These are phyloP conservation scores for Breynia disticha DNA, from an alignment of 441 rosid genomes.

Conservation along the genomic window DNA sequence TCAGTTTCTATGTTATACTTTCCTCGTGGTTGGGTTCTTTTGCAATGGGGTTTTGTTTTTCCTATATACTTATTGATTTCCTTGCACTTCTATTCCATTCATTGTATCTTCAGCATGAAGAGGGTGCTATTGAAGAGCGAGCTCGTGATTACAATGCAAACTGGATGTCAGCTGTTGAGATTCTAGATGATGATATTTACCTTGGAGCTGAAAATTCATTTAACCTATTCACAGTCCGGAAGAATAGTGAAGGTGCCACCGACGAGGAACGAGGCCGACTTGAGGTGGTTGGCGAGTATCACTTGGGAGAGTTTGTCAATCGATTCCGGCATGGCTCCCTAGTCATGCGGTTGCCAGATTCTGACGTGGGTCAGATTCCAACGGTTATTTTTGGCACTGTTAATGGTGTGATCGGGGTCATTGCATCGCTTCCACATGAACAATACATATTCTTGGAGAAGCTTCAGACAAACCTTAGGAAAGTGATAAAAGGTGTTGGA, in stretches of 20 bases:
- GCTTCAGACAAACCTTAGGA: slow-evolving; percentile 69
- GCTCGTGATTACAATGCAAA: slow-evolving; percentile 96
- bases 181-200: slow-evolving; percentile 88
- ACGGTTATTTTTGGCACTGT: slow-evolving; percentile 78
- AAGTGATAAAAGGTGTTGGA: slow-evolving; percentile 87
- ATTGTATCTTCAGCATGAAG: slow-evolving; percentile 67
- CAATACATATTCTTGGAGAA: slow-evolving; percentile 70
- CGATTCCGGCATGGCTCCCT: slow-evolving; percentile 91
- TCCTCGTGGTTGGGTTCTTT: too few species aligned
- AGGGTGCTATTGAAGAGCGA: slow-evolving; percentile 96
- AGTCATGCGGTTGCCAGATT: slow-evolving; percentile 93
- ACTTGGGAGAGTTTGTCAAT: slow-evolving; percentile 90
- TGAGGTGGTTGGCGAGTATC: slow-evolving; percentile 95
- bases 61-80: neutral
- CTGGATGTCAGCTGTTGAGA: slow-evolving; percentile 99
- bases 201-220: slow-evolving; percentile 92
- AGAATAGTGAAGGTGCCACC: slow-evolving; percentile 97
- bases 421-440: slow-evolving; percentile 82
- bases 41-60: too few species aligned
- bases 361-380: slow-evolving; percentile 80
- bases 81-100: neutral
- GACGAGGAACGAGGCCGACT: slow-evolving; percentile 96
- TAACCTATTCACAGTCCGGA: slow-evolving; percentile 77
- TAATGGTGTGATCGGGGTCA: slow-evolving; percentile 88
- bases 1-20: too few species aligned